Base-by-base conservation (phyloP, 139 green algal genomes). In the Tetraselmis chui region DNA sequence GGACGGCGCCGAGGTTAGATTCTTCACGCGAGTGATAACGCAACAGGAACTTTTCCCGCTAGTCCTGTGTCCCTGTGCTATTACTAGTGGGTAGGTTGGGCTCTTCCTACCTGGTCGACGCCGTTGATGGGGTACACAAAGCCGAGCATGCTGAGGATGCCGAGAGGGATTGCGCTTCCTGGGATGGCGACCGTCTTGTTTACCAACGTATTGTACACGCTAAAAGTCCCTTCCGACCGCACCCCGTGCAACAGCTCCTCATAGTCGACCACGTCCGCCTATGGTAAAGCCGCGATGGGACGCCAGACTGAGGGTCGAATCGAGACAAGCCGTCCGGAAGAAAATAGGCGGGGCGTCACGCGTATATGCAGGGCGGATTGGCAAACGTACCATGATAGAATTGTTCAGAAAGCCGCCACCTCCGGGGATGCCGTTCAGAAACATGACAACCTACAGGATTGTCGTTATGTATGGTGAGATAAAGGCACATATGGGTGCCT, bases 131-230 rank as follows among this genome's bases (percentile, higher is more conserved):
- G 85, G 5, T 79, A 78, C 76, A 78, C n/a, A 59, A 88, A 88
- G 32, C 85, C 85, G 5, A 88, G 76, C 29, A 84, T 32, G 79
- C 85, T 86, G 59, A 88, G 59, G 29, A 86, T 23, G 29, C 81
- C 81, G 67, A 88, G 75, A 1, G 85, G 85, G 1, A 88, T 5
- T 2, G 85, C 81, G 31, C 29, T 80, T 24, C 81, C 85, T 26
- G 85, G 85, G 30, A 88, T 88, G 78, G 81, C 76, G n/a, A 88
- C 78, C 59, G 85, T 85, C 59, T 88, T 88, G 30, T 81, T 81
- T 26, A 88, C 83, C n/a, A 88, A 31, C 27, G 85, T 86, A 2
- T 76, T 59, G 78, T 85, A 88, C 28, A 88, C 85, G 30, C 59
- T 81, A 77, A 88, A 88, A 24, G 74, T 32, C 29, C 76, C 84